These are phyloP conservation scores for Triticum timopheevii DNA, from an alignment of 176 grass and related monocot genomes.

Conservation along the genomic window DNA sequence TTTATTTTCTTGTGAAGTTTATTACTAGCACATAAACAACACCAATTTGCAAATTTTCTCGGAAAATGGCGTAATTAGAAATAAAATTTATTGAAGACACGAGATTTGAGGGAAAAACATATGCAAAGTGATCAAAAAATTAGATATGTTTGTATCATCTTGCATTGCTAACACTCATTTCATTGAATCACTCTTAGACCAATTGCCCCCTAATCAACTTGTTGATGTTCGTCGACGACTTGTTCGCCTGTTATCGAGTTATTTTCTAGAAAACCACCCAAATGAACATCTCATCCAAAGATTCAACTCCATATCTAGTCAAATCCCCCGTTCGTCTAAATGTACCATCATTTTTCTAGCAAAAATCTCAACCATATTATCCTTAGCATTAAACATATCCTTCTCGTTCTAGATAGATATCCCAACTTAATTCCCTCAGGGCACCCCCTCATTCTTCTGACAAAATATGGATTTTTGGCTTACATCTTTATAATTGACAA, in stretches of 20 bases:
- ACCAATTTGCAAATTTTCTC: background rate
- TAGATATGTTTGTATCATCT: background rate
- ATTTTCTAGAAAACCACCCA: background rate
- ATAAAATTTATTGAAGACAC: background rate
- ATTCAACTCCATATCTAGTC: background rate
- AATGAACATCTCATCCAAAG: background rate
- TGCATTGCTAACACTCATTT: too few species aligned
- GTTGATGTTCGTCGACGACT: background rate
- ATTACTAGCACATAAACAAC: background rate
- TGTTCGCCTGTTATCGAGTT: background rate
- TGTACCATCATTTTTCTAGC: too few species aligned
- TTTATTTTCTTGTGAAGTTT: background rate
- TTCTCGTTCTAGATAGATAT: too few species aligned
- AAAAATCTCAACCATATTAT: too few species aligned
- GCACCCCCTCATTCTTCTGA: too few species aligned
- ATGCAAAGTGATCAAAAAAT: background rate
- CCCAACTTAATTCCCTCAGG: too few species aligned
- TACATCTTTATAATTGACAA: too few species aligned
- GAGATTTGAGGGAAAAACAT: background rate
- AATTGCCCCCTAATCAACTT: background rate
- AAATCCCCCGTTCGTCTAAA: background rate
- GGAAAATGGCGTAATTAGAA: background rate
- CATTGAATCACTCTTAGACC: too few species aligned
- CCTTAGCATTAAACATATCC: too few species aligned
- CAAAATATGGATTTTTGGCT: too few species aligned